A percentile compares a stretch with the other conserved stretches of the same genome.
phyloP scores from a whole-genome alignment of 805 yeast genomes.

The Kodamaea hsintzibuensis region DNA sequence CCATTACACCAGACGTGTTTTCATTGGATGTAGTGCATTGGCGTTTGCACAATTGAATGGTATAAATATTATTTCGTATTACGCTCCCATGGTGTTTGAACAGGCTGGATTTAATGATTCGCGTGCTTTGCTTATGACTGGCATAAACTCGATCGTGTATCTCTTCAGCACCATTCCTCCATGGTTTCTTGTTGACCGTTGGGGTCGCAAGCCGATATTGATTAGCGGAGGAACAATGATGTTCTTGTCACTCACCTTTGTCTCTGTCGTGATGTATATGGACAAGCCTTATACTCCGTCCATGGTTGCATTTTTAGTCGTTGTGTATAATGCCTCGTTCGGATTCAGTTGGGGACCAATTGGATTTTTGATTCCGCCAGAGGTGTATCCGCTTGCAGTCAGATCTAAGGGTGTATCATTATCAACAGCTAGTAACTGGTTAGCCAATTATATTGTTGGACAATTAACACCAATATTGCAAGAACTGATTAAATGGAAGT shows the following conservation, averaged over 20 bases:
- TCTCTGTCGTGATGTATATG: conserved; percentile 36
- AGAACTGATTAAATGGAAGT: conserved; percentile 40
- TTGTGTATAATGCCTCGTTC: conserved; percentile 43
- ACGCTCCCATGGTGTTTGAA: conserved; percentile 57
- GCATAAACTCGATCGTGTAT: conserved; percentile 42
- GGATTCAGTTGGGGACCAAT: conserved; percentile 51
- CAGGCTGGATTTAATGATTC: conserved; percentile 46
- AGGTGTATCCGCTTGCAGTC: conserved; percentile 43
- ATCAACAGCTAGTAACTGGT: conserved; percentile 47
- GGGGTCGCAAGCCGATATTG: conserved; percentile 48
- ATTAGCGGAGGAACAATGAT: conserved; percentile 41
- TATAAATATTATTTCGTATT: conserved; percentile 57
- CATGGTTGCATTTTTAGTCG: conserved; percentile 41
- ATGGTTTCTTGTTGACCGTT: conserved; percentile 46
- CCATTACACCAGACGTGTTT: conserved; percentile 36
- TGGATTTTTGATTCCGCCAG: conserved; percentile 46
- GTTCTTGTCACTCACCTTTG: conserved; percentile 36
- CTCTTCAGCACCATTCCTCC: conserved; percentile 43
- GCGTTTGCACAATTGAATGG: conserved; percentile 53
- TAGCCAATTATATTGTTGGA: conserved; percentile 46
- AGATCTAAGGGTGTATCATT: conserved; percentile 46
- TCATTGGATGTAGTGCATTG: conserved; percentile 43
- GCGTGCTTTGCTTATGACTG: conserved; percentile 45
- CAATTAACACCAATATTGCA: conserved; percentile 46
- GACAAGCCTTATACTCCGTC: conserved; percentile 35